A percentile compares a stretch with the other conserved stretches of the same genome.
These are phyloP conservation scores for Aquanectria penicillioides DNA, from an alignment of 2,329 filamentous ascomycete genomes.

Conservation along the genomic window DNA sequence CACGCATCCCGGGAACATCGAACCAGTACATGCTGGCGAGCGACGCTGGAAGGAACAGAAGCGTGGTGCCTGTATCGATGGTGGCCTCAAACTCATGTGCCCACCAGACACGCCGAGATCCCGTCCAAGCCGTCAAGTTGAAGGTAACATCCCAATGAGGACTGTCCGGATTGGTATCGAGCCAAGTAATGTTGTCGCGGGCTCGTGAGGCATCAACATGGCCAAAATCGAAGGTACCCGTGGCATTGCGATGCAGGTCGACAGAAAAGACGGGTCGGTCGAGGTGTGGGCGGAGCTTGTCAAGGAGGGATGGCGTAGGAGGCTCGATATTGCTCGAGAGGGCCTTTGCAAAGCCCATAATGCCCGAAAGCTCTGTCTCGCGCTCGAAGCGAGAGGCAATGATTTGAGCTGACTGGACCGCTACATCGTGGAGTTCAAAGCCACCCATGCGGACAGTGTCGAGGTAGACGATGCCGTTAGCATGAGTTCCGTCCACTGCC, in stretches of 20 bases:
- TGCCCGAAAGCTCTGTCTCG: constrained; percentile 56
- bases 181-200: constrained; percentile 55
- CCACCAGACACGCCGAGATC: constrained; percentile 61
- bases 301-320: constrained; percentile 55
- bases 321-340: constrained; percentile 57
- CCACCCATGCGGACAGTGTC: constrained; percentile 60
- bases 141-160: constrained; percentile 59
- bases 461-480: constrained; percentile 59
- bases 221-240: constrained; percentile 63
- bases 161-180: constrained; percentile 45
- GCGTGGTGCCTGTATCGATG: constrained; percentile 75
- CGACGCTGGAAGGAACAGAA: constrained; percentile 68
- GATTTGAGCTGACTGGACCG: constrained; percentile 59
- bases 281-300: constrained; percentile 54
- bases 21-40: constrained; percentile 70
- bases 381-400: constrained; percentile 56
- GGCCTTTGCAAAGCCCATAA: constrained; percentile 62
- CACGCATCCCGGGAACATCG: constrained; percentile 60
- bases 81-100: constrained; percentile 63
- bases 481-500: constrained; percentile 56
- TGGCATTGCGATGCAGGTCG: constrained; percentile 59
- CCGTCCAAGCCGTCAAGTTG: constrained; percentile 53
- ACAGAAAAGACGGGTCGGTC: constrained; percentile 57
- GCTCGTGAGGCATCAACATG: constrained; percentile 54
- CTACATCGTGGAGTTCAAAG: constrained; percentile 55